phyloP scores from a whole-genome alignment of 1,284 basidiomycete genomes.

The Porphyrellus sp. region DNA sequence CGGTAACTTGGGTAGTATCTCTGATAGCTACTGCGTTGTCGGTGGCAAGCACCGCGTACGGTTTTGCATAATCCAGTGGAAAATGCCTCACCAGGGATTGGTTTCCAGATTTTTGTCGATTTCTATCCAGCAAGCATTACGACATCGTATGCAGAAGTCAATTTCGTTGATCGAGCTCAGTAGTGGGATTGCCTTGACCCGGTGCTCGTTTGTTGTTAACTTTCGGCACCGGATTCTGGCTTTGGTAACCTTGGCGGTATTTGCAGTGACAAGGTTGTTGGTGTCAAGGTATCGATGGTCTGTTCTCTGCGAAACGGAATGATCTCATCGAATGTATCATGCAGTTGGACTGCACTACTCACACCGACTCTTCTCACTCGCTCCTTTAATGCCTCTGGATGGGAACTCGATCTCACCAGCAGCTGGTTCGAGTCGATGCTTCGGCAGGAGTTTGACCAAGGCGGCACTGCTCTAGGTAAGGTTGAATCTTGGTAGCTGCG shows the following conservation, averaged over 20 bases:
- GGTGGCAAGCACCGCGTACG: conserved; percentile 6
- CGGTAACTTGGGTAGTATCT: conserved; percentile 9
- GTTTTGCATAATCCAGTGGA: neutral
- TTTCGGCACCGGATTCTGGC: conserved; percentile 1
- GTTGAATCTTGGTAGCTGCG: neutral
- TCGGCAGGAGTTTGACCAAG: conserved; percentile 1
- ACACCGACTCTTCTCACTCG: conserved; percentile 7
- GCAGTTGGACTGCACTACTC: conserved; percentile 15
- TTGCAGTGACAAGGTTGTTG: conserved; percentile 5
- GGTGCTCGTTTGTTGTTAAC: conserved; percentile 5
- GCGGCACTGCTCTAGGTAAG: conserved; percentile 6
- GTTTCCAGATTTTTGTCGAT: conserved; percentile 9
- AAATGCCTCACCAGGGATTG: neutral
- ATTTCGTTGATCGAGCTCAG: conserved; percentile 13
- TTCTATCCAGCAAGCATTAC: conserved; percentile 15
- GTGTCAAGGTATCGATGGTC: conserved; percentile 10
- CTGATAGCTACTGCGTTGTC: conserved; percentile 14
- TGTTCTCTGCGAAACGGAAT: neutral
- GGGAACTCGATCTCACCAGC: conserved; percentile 15
- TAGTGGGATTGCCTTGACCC: conserved; percentile 10
- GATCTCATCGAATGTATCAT: neutral
- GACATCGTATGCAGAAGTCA: conserved; percentile 15
- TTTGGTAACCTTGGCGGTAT: conserved; percentile 3
- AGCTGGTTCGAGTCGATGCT: conserved; percentile 8
- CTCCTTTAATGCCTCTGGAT: neutral